phyloP scores from a whole-genome alignment of 164 flowering plant genomes.

The Echeveria elegans region DNA sequence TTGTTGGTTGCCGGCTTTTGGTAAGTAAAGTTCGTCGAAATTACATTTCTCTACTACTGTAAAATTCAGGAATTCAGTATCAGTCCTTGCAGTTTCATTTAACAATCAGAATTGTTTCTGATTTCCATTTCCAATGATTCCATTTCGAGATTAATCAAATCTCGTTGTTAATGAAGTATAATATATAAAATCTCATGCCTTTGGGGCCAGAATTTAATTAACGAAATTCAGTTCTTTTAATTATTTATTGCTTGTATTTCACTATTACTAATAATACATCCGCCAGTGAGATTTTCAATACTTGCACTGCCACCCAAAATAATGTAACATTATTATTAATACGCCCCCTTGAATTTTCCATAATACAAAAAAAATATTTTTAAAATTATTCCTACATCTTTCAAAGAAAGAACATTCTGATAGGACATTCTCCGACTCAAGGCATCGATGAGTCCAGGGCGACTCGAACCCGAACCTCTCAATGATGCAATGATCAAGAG shows the following conservation, averaged over 20 bases:
- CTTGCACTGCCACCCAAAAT: background rate
- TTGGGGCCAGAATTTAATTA: background rate
- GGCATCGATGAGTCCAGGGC: too few species aligned
- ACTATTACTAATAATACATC: background rate
- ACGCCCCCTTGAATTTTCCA: background rate
- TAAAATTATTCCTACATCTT: background rate
- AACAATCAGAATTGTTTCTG: too few species aligned
- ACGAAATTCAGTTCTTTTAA: too few species aligned
- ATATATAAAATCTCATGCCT: background rate
- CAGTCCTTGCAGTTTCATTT: background rate
- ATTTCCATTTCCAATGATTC: background rate
- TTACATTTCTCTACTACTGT: background rate
- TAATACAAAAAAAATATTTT: background rate
- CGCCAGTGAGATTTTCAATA: background rate
- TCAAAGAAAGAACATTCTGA: too few species aligned
- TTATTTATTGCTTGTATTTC: background rate
- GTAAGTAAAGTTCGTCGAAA: background rate
- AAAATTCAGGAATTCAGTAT: background rate
- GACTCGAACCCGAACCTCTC: too few species aligned
- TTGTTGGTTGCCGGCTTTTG: slow-evolving; percentile 2
- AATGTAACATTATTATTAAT: background rate
- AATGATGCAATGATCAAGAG: too few species aligned
- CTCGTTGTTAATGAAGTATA: background rate
- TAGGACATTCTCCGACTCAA: too few species aligned
- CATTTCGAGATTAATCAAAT: background rate